Evolutionary conservation across 768 basidiomycete species (phyloP).

Genomic region (Suillus hirtellus): DNA sequence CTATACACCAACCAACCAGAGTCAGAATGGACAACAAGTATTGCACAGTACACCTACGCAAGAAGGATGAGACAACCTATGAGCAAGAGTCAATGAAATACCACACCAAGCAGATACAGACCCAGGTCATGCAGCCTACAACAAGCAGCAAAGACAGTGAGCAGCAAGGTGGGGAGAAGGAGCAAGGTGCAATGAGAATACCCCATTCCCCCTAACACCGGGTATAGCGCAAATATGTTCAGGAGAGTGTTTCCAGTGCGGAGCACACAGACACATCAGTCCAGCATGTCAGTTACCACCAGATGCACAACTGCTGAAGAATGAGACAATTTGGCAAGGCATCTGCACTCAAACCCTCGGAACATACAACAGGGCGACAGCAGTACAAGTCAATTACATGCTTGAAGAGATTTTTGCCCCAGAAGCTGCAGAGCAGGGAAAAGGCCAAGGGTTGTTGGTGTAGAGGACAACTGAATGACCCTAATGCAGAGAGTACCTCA

Average conservation of each 20-base stretch:
- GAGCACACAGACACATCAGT: not conserved
- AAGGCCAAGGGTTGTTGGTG: not conserved
- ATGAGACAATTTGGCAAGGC: not conserved
- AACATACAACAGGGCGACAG: not conserved
- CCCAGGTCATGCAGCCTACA: not conserved
- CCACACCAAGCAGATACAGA: not conserved
- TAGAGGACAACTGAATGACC: constrained; percentile 1
- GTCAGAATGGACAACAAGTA: not conserved
- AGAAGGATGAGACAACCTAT: no score
- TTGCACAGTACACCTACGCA: no score
- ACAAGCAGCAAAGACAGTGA: not conserved
- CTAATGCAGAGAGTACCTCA: not conserved
- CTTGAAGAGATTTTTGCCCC: not conserved
- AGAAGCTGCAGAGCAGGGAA: not conserved
- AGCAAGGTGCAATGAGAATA: not conserved
- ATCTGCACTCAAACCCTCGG: not conserved
- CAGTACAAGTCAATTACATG: not conserved
- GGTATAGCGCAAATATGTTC: not conserved
- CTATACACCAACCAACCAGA: not conserved
- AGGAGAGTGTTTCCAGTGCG: not conserved
- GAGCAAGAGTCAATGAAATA: not conserved
- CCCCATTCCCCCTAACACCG: not conserved
- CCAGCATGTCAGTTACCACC: not conserved
- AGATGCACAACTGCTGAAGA: not conserved
- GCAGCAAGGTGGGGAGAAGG: not conserved